These are phyloP conservation scores for Blakeslea trispora DNA, from an alignment of 371 early-diverging fungal genomes.

Conservation along the genomic window DNA sequence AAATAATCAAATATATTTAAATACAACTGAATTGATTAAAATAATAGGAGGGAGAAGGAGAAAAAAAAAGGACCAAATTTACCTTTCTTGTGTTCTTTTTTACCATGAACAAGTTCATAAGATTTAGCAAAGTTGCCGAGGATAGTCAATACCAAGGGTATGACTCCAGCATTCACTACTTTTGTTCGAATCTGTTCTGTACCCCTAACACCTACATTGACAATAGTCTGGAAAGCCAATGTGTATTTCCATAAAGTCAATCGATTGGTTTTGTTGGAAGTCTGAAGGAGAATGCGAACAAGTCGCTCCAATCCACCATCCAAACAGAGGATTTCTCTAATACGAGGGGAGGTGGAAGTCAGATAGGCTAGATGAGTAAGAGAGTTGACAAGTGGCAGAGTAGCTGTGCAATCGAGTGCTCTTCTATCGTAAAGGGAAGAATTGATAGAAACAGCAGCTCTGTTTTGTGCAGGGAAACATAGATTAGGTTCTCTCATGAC, in stretches of 20 bases:
- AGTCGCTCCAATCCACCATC: slow-evolving; percentile 91
- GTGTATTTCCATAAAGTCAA: slow-evolving; percentile 81
- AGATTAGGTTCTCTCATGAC: slow-evolving; percentile 84
- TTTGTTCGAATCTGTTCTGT: slow-evolving; percentile 78
- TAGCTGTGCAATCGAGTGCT: slow-evolving; percentile 88
- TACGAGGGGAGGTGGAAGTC: slow-evolving; percentile 79
- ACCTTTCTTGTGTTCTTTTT: slow-evolving; percentile 51
- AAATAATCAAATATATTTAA: no score
- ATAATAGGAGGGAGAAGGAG: no score
- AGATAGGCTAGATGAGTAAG: slow-evolving; percentile 85
- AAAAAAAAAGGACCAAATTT: no score
- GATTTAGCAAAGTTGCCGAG: slow-evolving; percentile 69
- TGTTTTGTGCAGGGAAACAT: slow-evolving; percentile 72
- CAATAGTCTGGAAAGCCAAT: slow-evolving; percentile 81
- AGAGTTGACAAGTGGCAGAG: slow-evolving; percentile 82
- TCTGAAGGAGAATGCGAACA: slow-evolving; percentile 69
- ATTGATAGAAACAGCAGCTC: slow-evolving; percentile 80
- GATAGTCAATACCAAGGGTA: slow-evolving; percentile 77
- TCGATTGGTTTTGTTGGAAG: slow-evolving; percentile 63
- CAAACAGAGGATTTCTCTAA: slow-evolving; percentile 75
- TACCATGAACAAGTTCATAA: slow-evolving; percentile 59
- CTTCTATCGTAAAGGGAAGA: slow-evolving; percentile 86
- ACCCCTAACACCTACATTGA: slow-evolving; percentile 86
- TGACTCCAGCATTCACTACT: slow-evolving; percentile 83
- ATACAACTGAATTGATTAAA: no score